Conservation (phyloP, 2,329 filamentous ascomycete species). For the Phialophora verrucosa region DNA sequence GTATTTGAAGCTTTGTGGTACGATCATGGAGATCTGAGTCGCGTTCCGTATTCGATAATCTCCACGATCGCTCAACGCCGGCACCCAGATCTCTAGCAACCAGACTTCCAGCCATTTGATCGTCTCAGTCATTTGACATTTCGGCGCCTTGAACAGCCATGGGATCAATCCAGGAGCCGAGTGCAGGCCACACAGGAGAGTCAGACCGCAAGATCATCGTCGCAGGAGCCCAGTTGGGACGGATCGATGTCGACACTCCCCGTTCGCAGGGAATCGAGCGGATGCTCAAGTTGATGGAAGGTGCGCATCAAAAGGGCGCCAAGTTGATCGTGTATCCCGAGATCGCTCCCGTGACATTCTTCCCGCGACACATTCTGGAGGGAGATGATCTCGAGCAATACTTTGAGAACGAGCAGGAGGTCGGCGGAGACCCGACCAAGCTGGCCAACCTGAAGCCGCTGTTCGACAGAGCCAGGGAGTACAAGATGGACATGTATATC, state of each 20-base stretch:
- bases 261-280: slow-evolving; percentile 54
- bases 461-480: slow-evolving; percentile 55
- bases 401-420: slow-evolving; percentile 56
- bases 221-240: slow-evolving; percentile 62
- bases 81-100: neutral
- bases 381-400: slow-evolving; percentile 53
- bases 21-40: neutral
- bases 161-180: slow-evolving; percentile 22
- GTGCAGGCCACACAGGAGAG: slow-evolving; percentile 20
- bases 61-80: neutral
- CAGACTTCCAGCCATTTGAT: neutral
- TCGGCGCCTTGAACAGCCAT: slow-evolving; percentile 3
- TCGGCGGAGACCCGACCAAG: slow-evolving; percentile 47
- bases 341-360: slow-evolving; percentile 63
- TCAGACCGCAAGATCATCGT: slow-evolving; percentile 50
- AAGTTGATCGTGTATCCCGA: slow-evolving; percentile 62
- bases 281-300: slow-evolving; percentile 57
- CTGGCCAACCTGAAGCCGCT: slow-evolving; percentile 56
- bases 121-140: neutral
- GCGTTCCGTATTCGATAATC: neutral
- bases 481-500: slow-evolving; percentile 58
- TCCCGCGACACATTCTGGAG: slow-evolving; percentile 58
- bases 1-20: slow-evolving; percentile 1
- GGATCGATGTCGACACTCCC: slow-evolving; percentile 51
- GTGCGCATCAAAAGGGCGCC: slow-evolving; percentile 53